These are phyloP conservation scores for Cercospora sesami DNA, from an alignment of 2,329 filamentous ascomycete genomes.

Conservation along the genomic window DNA sequence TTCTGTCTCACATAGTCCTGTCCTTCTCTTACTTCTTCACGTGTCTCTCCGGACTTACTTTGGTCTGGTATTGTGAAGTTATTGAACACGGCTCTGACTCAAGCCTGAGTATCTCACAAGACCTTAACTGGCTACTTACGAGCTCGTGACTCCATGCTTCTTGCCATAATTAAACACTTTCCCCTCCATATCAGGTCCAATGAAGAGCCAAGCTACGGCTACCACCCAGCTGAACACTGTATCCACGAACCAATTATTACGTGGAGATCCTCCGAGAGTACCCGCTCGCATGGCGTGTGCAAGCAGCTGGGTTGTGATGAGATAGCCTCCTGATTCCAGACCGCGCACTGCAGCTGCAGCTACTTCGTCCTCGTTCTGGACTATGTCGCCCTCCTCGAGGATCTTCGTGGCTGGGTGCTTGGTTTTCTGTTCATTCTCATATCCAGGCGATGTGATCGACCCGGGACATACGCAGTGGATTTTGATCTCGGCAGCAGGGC, in stretches of 20 bases:
- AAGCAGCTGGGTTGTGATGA: constrained; percentile 73
- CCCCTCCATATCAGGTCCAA: constrained; percentile 57
- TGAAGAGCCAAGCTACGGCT: constrained; percentile 56
- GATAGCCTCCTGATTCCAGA: constrained; percentile 76
- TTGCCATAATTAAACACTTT: constrained; percentile 61
- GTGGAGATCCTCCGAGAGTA: constrained; percentile 53
- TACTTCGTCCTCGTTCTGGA: constrained; percentile 75
- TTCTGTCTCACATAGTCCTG: too few relatives aligned
- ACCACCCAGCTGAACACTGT: constrained; percentile 57
- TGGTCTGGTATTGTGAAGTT: neutral
- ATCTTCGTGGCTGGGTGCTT: constrained; percentile 80
- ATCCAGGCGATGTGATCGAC: constrained; percentile 75
- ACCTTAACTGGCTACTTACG: neutral
- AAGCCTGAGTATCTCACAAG: neutral
- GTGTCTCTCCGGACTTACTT: neutral
- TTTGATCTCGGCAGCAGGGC: constrained; percentile 66
- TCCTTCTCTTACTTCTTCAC: too few relatives aligned
- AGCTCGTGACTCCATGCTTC: constrained; percentile 48
- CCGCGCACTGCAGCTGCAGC: constrained; percentile 69
- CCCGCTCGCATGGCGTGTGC: constrained; percentile 69
- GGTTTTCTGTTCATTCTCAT: constrained; percentile 70
- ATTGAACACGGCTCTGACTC: too few relatives aligned
- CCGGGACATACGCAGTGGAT: constrained; percentile 83
- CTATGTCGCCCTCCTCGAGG: constrained; percentile 79
- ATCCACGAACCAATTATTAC: constrained; percentile 56